Evolutionary conservation across 257 asterid genomes (phyloP).

Genomic region (Voacanga thouarsii): DNA sequence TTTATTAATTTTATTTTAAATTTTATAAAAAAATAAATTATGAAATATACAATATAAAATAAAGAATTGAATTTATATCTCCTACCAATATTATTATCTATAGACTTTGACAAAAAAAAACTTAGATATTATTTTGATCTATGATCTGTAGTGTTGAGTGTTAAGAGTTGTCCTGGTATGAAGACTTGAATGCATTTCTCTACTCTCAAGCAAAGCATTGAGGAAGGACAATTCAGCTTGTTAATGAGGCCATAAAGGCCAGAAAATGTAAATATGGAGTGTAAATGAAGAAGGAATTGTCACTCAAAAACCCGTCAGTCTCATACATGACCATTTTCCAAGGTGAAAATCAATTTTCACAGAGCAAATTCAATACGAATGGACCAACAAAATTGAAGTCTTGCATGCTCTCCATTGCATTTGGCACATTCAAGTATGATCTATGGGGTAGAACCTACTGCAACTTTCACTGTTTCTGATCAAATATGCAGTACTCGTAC

Average conservation of each 20-base stretch:
- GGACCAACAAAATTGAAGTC: background rate
- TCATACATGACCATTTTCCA: slow-evolving; percentile 21
- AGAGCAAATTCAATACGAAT: background rate
- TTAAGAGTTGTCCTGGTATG: too few species aligned
- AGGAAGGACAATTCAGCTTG: background rate
- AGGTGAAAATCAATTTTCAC: background rate
- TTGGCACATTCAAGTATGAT: background rate
- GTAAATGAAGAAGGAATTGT: background rate
- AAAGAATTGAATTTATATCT: too few species aligned
- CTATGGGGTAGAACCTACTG: too few species aligned
- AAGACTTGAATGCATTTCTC: slow-evolving; percentile 3
- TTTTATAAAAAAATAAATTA: too few species aligned
- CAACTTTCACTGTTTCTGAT: slow-evolving; percentile 1
- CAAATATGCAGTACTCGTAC: background rate
- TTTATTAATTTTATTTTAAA: too few species aligned
- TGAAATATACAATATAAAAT: too few species aligned
- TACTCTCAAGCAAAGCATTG: background rate
- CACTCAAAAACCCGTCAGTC: slow-evolving; percentile 18
- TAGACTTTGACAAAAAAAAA: too few species aligned
- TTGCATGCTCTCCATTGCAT: background rate
- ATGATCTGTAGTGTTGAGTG: too few species aligned
- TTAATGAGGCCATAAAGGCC: background rate
- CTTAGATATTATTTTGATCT: too few species aligned
- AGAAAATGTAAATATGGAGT: background rate
- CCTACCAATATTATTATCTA: too few species aligned